phyloP scores from a whole-genome alignment of 257 asterid species.

The Solanum medicagineum region DNA sequence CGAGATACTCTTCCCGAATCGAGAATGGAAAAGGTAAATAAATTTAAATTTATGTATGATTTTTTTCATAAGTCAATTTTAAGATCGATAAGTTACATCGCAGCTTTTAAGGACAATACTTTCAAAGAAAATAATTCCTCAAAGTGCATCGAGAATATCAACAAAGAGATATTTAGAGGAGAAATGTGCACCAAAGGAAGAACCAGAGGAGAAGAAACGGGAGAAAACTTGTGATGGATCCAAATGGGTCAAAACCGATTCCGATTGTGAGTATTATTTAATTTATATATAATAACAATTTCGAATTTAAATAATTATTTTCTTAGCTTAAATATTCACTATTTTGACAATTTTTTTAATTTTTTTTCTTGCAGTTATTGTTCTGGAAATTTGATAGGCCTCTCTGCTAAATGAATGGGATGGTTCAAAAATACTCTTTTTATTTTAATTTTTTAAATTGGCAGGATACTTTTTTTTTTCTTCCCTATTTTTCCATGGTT shows the following conservation, averaged over 20 bases:
- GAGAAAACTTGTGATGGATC: slow-evolving; percentile 22
- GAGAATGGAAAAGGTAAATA: slow-evolving; percentile 84
- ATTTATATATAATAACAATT: not conserved
- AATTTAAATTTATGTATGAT: not conserved
- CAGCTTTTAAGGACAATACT: slow-evolving; percentile 87
- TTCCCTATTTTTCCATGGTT: slow-evolving; percentile 52
- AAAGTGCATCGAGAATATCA: slow-evolving; percentile 34
- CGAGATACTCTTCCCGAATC: slow-evolving; percentile 77
- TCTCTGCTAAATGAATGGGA: slow-evolving; percentile 1
- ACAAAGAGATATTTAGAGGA: slow-evolving; percentile 42
- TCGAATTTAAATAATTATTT: not conserved
- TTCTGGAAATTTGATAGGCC: slow-evolving; percentile 50
- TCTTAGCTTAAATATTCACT: not conserved
- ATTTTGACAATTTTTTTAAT: not conserved
- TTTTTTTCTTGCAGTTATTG: slow-evolving; percentile 52
- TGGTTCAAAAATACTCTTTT: not conserved
- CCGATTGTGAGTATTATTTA: slow-evolving; percentile 52
- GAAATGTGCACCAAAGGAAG: slow-evolving; percentile 5
- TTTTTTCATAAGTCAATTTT: no score
- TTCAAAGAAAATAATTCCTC: slow-evolving; percentile 47
- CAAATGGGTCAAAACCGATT: slow-evolving; percentile 84
- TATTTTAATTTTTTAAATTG: not conserved
- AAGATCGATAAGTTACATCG: not conserved
- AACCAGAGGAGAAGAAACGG: slow-evolving; percentile 24
- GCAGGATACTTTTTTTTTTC: slow-evolving; percentile 4